phyloP scores from a whole-genome alignment of 257 asterid species.

The Echium plantagineum region DNA sequence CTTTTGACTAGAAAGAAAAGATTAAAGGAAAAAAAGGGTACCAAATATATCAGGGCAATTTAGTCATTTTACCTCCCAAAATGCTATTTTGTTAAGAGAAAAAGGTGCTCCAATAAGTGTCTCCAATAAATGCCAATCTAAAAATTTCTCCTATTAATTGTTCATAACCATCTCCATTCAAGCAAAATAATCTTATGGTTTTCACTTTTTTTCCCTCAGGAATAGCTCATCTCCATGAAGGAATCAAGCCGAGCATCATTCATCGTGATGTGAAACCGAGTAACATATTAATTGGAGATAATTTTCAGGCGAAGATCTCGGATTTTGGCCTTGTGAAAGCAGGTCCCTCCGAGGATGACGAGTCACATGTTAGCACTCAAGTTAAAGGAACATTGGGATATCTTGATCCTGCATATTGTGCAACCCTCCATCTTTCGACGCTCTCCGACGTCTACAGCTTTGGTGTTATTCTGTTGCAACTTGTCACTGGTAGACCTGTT shows the following conservation, averaged over 20 bases:
- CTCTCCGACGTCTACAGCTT: constrained; percentile 72
- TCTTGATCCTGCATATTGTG: constrained; percentile 76
- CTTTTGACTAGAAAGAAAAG: too few relatives aligned
- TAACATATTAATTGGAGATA: constrained; percentile 51
- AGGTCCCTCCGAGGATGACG: constrained; percentile 51
- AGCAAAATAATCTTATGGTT: not conserved
- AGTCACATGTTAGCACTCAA: constrained; percentile 64
- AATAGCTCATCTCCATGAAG: constrained; percentile 62
- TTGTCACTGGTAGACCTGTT: constrained; percentile 62
- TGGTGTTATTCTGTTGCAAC: constrained; percentile 69
- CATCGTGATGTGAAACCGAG: constrained; percentile 75
- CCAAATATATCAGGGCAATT: too few relatives aligned
- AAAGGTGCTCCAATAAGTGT: too few relatives aligned
- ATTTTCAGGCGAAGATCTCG: constrained; percentile 64
- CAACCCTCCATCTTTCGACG: constrained; percentile 49
- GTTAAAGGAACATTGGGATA: constrained; percentile 77
- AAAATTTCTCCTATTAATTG: too few relatives aligned
- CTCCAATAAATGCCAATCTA: too few relatives aligned
- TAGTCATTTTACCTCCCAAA: too few relatives aligned
- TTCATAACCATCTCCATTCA: not conserved
- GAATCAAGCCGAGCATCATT: constrained; percentile 48
- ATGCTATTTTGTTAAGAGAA: too few relatives aligned
- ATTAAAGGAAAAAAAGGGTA: too few relatives aligned
- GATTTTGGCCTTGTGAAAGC: constrained; percentile 63
- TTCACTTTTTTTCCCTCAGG: constrained; percentile 27